Conservation (phyloP, 2,329 filamentous ascomycete genomes). For the Ustilaginoidea virens region DNA sequence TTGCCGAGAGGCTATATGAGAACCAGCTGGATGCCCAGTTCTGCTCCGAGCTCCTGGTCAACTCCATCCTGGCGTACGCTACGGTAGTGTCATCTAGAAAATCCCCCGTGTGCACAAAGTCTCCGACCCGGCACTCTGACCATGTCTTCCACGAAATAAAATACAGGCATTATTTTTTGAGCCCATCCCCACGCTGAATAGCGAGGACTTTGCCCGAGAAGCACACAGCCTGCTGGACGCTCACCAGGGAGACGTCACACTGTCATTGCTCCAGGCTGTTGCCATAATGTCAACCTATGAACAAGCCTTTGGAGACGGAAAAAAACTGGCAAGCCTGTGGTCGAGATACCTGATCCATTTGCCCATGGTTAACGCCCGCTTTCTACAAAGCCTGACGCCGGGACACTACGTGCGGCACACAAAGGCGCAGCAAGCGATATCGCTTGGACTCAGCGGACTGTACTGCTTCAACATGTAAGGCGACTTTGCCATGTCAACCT, state of each 20-base stretch:
- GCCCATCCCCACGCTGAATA: background rate
- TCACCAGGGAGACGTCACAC: background rate
- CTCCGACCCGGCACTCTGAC: background rate
- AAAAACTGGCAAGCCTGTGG: background rate
- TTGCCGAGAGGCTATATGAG: background rate
- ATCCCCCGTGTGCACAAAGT: too few relatives aligned
- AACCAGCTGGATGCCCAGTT: conserved; percentile 3
- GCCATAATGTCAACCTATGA: conserved; percentile 9
- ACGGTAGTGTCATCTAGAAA: too few relatives aligned
- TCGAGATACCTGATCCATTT: background rate
- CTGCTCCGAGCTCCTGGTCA: conserved; percentile 11
- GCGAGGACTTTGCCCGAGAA: conserved; percentile 2
- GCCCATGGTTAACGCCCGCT: background rate
- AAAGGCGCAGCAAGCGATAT: conserved; percentile 4
- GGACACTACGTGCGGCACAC: background rate
- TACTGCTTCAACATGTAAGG: conserved; percentile 10
- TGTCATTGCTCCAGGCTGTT: conserved; percentile 8
- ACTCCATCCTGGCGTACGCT: conserved; percentile 9
- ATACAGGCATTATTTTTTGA: background rate
- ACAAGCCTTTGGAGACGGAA: conserved; percentile 5
- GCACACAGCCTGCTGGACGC: background rate
- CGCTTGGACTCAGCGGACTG: conserved; percentile 9
- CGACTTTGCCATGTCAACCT: background rate
- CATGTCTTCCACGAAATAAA: background rate
- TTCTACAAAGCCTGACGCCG: background rate